Conservation (phyloP, 2,329 filamentous ascomycete genomes). For the Alternaria ethzedia region DNA sequence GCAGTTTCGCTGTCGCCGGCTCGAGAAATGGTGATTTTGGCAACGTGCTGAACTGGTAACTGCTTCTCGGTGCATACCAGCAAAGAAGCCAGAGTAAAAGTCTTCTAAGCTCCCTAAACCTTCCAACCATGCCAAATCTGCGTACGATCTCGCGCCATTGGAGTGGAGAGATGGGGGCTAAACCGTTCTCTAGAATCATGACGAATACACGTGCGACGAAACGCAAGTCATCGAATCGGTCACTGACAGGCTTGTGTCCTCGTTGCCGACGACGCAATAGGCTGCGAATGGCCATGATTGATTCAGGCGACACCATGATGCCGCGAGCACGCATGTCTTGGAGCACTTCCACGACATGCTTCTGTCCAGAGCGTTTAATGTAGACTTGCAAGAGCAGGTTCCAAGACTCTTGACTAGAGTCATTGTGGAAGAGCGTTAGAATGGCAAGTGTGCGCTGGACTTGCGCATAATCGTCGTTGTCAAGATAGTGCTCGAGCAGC, state of each 20-base stretch:
- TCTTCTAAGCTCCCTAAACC: conserved; percentile 59
- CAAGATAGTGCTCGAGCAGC: conserved; percentile 60
- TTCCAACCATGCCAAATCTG: conserved; percentile 63
- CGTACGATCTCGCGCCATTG: conserved; percentile 66
- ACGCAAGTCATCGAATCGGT: conserved; percentile 47
- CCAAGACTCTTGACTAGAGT: conserved; percentile 49
- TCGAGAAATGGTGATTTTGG: conserved; percentile 32
- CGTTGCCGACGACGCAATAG: conserved; percentile 49
- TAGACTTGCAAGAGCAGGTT: conserved; percentile 57
- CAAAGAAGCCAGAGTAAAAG: conserved; percentile 60
- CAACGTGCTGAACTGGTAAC: conserved; percentile 22
- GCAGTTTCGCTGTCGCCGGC: conserved; percentile 25
- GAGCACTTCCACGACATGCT: conserved; percentile 43
- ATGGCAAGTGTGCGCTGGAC: conserved; percentile 64
- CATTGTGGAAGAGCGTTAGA: conserved; percentile 53
- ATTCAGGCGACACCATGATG: conserved; percentile 52
- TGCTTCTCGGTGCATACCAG: conserved; percentile 43
- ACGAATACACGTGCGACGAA: conserved; percentile 58
- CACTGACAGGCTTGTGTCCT: conserved; percentile 43
- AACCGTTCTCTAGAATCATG: conserved; percentile 54
- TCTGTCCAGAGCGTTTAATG: conserved; percentile 33
- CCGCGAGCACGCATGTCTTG: conserved; percentile 59
- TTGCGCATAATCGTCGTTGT: conserved; percentile 57
- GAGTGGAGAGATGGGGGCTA: conserved; percentile 48
- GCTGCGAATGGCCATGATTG: conserved; percentile 50